Evolutionary conservation across 768 basidiomycete genomes (phyloP).

Genomic region (Exsudoporus frostii): DNA sequence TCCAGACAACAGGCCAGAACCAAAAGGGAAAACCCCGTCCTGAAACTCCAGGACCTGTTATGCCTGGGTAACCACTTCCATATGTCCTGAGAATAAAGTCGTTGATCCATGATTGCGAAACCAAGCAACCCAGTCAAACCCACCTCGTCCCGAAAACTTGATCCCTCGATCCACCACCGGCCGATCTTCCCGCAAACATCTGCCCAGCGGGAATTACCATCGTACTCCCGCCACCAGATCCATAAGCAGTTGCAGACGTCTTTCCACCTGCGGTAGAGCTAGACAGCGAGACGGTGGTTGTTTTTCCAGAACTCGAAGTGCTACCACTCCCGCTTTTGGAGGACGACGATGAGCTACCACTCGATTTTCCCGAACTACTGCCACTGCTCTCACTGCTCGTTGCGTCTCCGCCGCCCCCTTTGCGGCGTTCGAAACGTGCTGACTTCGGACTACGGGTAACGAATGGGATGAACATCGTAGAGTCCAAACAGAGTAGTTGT

Average conservation of each 20-base stretch:
- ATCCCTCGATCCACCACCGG: conserved; percentile 51
- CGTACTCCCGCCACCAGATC: conserved; percentile 30
- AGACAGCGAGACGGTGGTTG: conserved; percentile 18
- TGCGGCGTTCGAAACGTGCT: conserved; percentile 23
- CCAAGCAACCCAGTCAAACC: conserved; percentile 2
- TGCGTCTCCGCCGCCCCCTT: conserved; percentile 33
- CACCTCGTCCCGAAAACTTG: conserved; percentile 46
- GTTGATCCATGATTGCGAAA: background rate
- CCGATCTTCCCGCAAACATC: conserved; percentile 43
- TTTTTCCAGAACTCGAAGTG: conserved; percentile 4
- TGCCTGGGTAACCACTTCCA: conserved; percentile 63
- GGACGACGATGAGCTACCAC: conserved; percentile 8
- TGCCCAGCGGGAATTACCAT: conserved; percentile 43
- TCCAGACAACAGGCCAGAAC: conserved; percentile 65
- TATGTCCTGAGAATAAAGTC: conserved; percentile 39
- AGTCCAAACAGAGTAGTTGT: background rate
- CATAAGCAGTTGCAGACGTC: conserved; percentile 30
- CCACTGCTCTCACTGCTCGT: conserved; percentile 16
- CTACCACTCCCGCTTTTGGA: conserved; percentile 1
- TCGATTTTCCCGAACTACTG: conserved; percentile 9
- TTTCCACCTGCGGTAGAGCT: conserved; percentile 22
- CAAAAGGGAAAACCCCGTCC: conserved; percentile 58
- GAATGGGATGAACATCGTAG: conserved; percentile 23
- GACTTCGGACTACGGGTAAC: conserved; percentile 1
- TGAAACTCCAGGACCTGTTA: conserved; percentile 41